Conservation (phyloP, 2,329 filamentous ascomycete genomes). For the Coleophoma cylindrospora region DNA sequence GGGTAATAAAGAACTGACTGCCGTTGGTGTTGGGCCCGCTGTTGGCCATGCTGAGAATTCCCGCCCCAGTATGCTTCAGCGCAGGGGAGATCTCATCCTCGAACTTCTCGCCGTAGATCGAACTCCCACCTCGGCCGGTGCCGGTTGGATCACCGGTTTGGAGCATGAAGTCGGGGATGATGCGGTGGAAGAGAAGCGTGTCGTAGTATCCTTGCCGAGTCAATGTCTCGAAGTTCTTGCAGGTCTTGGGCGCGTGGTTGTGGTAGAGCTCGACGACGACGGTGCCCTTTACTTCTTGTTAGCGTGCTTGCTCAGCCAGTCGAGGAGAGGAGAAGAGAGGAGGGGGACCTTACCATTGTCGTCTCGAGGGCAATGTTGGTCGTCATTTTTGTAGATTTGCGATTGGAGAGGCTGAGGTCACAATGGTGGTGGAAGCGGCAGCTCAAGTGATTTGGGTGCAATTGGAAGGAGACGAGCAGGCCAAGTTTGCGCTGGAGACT, state of each 20-base stretch:
- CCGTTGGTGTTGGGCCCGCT: slow-evolving; percentile 90
- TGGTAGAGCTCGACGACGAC: slow-evolving; percentile 89
- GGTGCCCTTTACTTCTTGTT: slow-evolving; percentile 53
- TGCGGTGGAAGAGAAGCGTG: slow-evolving; percentile 80
- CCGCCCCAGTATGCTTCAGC: slow-evolving; percentile 88
- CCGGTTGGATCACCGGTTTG: slow-evolving; percentile 93
- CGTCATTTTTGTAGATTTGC: slow-evolving; percentile 48
- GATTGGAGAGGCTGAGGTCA: not conserved
- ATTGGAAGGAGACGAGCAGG: no score
- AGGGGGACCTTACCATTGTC: slow-evolving; percentile 58
- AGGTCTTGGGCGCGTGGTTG: slow-evolving; percentile 80
- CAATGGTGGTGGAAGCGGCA: no score
- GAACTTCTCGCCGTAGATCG: slow-evolving; percentile 91
- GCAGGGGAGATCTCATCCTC: slow-evolving; percentile 78
- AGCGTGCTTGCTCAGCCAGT: not conserved
- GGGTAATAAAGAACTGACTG: slow-evolving; percentile 91
- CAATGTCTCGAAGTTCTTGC: slow-evolving; percentile 82
- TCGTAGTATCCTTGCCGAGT: slow-evolving; percentile 84
- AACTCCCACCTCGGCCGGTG: slow-evolving; percentile 81
- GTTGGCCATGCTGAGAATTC: slow-evolving; percentile 96
- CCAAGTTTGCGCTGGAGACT: no score
- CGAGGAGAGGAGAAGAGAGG: not conserved
- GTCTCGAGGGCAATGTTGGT: slow-evolving; percentile 80
- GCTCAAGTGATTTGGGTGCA: no score
- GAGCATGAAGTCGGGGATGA: slow-evolving; percentile 95